These are phyloP conservation scores for Fusarium stilboides DNA, from an alignment of 2,329 filamentous ascomycete species.

Conservation along the genomic window DNA sequence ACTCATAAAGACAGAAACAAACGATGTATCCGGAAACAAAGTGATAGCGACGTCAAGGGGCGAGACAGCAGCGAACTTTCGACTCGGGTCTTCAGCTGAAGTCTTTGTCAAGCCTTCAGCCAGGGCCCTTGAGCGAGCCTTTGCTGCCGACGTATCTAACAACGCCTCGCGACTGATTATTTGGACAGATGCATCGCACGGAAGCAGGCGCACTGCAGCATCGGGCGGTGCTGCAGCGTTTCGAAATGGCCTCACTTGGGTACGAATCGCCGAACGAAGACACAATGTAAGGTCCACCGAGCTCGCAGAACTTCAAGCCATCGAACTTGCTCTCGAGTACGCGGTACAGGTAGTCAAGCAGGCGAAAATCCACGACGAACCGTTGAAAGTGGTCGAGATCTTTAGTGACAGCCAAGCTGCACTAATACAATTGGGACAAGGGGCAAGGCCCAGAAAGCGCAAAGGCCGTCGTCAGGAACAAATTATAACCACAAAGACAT, in stretches of 20 bases:
- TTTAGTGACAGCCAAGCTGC: slow-evolving; percentile 21
- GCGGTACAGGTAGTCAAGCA: slow-evolving; percentile 4
- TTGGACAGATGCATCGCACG: slow-evolving; percentile 28
- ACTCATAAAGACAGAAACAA: too few species aligned
- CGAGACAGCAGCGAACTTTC: not conserved
- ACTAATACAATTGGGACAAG: not conserved
- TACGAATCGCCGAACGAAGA: slow-evolving; percentile 16
- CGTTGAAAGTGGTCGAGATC: slow-evolving; percentile 19
- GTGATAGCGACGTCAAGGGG: too few species aligned
- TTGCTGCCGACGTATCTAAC: not conserved
- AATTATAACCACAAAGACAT: not conserved
- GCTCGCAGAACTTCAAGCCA: slow-evolving; percentile 24
- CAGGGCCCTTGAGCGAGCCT: slow-evolving; percentile 11
- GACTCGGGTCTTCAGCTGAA: not conserved
- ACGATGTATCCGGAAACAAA: not conserved
- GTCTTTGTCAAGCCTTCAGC: not conserved
- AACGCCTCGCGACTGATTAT: slow-evolving; percentile 15
- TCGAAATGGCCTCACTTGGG: slow-evolving; percentile 15
- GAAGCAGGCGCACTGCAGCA: not conserved
- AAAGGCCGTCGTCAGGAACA: not conserved
- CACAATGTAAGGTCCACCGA: not conserved
- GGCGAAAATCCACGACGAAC: not conserved
- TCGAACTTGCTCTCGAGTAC: slow-evolving; percentile 28
- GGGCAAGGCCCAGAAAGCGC: not conserved
- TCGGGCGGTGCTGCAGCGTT: slow-evolving; percentile 19